Base-by-base conservation (phyloP, 345 rosid species). In the Ceriops tagal region DNA sequence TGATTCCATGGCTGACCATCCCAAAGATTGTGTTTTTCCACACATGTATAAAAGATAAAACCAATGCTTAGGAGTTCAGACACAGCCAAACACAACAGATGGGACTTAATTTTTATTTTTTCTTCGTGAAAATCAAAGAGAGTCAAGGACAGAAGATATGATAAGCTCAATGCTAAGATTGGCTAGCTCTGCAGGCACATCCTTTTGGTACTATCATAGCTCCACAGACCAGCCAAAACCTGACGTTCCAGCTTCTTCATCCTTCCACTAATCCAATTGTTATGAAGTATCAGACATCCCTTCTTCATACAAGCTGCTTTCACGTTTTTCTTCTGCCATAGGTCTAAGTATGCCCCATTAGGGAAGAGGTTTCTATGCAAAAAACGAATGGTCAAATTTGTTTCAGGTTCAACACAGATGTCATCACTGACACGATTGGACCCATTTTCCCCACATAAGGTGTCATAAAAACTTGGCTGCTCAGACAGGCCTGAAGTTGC, bases 391-490 rank as follows among this genome's bases (percentile, higher is more conserved):
- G 86, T 87, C 68, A 89, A 76, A 56, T 87, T 89, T 26, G 96
- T 84, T 76, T 85, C 87, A 13, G 90, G 90, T 70, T 89, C 96
- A 46, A 87, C 26, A 61, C 97, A 91, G 68, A 27, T 75, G 71
- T 87, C 73, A 47, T 88, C 75, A 63, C 95, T 87, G 51, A 80
- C 13, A 0, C 95, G 86, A 66, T 82, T 62, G 46, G 70, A 59
- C 39, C 99, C 99, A 18, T 86, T 91, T 83, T 84, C 93, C 58
- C 97, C 98, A 53, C 98, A 91, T 79, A 93, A 71, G 5, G 85
- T 84, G 73, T 89, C 99, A 24, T 93, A 93, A 77, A 93, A 89
- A 82, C 99, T 89, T 43, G 99, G 96, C 78, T 93, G 97, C 80
- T 91, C 98, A 0, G 97, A 91, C 28, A 91, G 67, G 66, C 84